Evolutionary conservation across 805 yeast genomes (phyloP), one percentile per base, ranked within the genome.

Genomic region (Saturnispora bothae): DNA sequence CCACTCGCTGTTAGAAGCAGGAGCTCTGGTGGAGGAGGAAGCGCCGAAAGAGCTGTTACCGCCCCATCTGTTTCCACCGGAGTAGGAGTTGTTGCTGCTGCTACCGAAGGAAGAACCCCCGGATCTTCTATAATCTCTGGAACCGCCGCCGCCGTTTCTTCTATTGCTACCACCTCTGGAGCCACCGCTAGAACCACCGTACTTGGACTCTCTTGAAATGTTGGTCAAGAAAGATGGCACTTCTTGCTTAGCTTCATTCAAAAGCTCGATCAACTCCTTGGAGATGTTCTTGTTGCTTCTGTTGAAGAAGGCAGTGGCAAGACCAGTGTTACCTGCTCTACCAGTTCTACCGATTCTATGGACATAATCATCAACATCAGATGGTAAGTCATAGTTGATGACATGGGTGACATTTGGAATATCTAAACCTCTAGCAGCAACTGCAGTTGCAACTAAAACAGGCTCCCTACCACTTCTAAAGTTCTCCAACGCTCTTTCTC

Each of bases 281-380:
- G 76, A 89, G 54, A 94, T 72, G 58, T 86, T 86, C 58, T 73
- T 76, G 76, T 86, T 92, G 61, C 81, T 82, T 69, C 97, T 83
- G 81, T 92, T 92, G 68, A 92, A 84, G 71, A 92, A 92, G 36
- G 99, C 95, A 50, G 96, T 88, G 48, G 99, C 96, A 53, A 83
- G 72, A 83, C 99, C 99, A 46, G 82, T 78, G 70, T 92, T 92
- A 75, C 98, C 98, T 56, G 99, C 99, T 78, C 99, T 92, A 68
- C 98, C 99, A 58, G 99, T 92, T 78, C 98, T 89, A 76, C 98
- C 98, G 60, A 92, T 92, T 71, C 98, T 83, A 71, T 92, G 98
- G 43, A 92, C 98, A 60, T 92, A 92, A 66, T 92, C 98, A 64
- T 92, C 98, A 56, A 92, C 83, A 64, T 92, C 97, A 59, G 81